Percentiles rank a stretch among this genome's conserved stretches.
Evolutionary conservation across 306 rosid genomes (phyloP).

Genomic region (Casuarina cunninghamiana): DNA sequence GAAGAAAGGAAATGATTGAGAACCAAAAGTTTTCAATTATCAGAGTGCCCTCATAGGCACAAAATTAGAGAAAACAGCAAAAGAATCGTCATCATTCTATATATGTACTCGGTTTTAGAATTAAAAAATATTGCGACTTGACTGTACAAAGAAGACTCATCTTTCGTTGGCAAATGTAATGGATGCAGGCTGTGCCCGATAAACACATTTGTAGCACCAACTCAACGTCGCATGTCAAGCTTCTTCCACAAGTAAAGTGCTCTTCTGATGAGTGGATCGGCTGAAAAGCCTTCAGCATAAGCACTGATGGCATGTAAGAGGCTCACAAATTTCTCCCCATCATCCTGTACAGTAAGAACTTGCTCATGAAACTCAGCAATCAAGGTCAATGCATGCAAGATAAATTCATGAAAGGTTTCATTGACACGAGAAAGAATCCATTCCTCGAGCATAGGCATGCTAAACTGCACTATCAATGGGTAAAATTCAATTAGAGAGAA

Average conservation of each 20-base stretch:
- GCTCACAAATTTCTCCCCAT: conserved; percentile 61
- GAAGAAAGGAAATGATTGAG: neutral
- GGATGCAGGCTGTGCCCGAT: neutral
- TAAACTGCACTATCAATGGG: neutral
- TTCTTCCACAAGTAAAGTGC: conserved; percentile 52
- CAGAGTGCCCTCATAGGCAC: too few species aligned
- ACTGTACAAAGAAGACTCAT: neutral
- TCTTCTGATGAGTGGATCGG: conserved; percentile 75
- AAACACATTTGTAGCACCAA: neutral
- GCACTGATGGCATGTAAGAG: conserved; percentile 80
- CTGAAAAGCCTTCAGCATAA: conserved; percentile 88
- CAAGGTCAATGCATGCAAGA: neutral
- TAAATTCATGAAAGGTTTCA: neutral
- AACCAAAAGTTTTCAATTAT: neutral
- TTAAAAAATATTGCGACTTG: neutral
- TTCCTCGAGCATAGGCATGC: too few species aligned
- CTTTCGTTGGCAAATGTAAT: neutral
- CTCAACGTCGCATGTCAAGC: conserved; percentile 19
- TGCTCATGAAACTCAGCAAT: conserved; percentile 2
- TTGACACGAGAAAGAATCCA: neutral
- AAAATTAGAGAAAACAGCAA: too few species aligned
- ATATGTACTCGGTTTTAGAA: neutral
- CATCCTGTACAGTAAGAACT: conserved; percentile 50
- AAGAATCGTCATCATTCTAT: neutral
- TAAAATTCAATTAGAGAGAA: neutral